Evolutionary conservation across 108 stramenopile genomes (phyloP), one percentile per base, ranked within the genome.

Genomic region (Nitzschia sp.): DNA sequence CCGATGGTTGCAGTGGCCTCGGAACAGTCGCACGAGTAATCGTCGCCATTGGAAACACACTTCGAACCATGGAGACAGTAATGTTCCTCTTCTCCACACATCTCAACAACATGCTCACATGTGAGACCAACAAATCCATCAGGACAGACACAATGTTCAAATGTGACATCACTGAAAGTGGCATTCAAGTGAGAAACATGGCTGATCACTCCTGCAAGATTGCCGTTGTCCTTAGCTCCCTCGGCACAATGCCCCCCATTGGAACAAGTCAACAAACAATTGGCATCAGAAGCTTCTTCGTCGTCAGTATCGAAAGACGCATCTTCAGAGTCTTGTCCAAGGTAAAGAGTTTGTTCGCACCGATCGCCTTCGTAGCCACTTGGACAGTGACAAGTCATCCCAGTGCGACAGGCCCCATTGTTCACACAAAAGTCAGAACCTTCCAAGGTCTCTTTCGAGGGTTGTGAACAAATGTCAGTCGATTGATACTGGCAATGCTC

Each of bases 101-200:
- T 41, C 59, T 77, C 67, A 29, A 69, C 69, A 22, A 70, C 59
- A 26, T 77, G 63, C 24, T 81, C 72, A 58, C 80, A 81, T 10
- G 40, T 63, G 1, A 76, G 43, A 0, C 85, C 81, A 20, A 72
- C 63, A 37, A 24, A 82, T 12, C 85, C 85, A 10, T 73, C 50
- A 0, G 63, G 72, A 51, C 85, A 86, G 20, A 71, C 71, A 53
- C 85, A 86, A 69, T 86, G 81, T 54, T 82, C 78, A 53, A 85
- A 80, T 37, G 76, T 52, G 0, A 69, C 53, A 7, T 69, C 74
- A 58, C 63, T 50, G 54, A 65, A 58, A 10, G 69, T 76, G 19
- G 50, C 6, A 46, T 76, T 70, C 67, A 75, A 75, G 43, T 75
- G 74, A 48, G 60, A 38, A 0, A 75, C 67, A 38, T 70, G 34